Conservation (phyloP, 78 protist species). For the Dictyostelium intermedium region DNA sequence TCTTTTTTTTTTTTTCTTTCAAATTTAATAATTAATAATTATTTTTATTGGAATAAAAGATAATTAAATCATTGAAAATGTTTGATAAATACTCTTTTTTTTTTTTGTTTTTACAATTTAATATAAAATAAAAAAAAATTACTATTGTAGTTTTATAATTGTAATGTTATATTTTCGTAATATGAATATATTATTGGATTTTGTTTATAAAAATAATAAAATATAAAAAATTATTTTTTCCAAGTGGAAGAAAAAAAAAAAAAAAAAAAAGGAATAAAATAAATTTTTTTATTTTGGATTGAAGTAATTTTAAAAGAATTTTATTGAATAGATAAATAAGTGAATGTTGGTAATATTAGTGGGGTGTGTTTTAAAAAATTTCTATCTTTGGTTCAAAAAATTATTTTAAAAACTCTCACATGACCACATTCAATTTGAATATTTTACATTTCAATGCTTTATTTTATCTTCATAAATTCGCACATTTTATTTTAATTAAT, state of each 20-base stretch:
- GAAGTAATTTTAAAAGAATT: not conserved
- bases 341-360: not conserved
- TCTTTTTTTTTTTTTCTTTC: not conserved
- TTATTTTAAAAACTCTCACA: not conserved
- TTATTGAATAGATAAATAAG: not conserved
- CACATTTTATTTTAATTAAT: not conserved
- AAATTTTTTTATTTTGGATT: too few relatives aligned
- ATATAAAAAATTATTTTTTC: too few relatives aligned
- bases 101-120: not conserved
- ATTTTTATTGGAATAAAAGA: too few relatives aligned
- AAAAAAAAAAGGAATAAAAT: too few relatives aligned
- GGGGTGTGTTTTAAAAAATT: not conserved
- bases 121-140: not conserved
- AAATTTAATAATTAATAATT: too few relatives aligned
- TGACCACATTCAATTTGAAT: not conserved
- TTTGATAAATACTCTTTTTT: not conserved
- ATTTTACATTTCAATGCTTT: not conserved
- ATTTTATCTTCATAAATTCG: not conserved
- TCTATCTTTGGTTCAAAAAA: not conserved
- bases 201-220: too few relatives aligned
- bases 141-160: not conserved
- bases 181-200: not conserved
- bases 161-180: not conserved
- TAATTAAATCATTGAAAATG: too few relatives aligned
- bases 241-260: too few relatives aligned